A percentile compares a stretch with the other conserved stretches of the same genome.
These are phyloP conservation scores for Coniochaeta prunicola DNA, from an alignment of 2,329 filamentous ascomycete species.

Conservation along the genomic window DNA sequence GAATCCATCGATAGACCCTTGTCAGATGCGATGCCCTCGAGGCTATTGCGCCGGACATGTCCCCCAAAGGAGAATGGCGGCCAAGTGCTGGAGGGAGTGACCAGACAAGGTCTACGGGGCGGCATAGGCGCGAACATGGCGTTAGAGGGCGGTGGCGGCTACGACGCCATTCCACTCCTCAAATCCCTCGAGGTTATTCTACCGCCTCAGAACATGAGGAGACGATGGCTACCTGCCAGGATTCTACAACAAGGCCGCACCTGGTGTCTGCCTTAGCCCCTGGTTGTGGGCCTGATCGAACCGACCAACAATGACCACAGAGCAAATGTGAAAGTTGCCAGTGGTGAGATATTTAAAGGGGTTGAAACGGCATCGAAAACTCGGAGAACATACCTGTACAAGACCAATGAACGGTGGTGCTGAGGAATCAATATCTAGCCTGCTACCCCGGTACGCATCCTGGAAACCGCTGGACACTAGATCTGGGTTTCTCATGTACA, in stretches of 20 bases:
- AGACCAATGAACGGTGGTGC: background rate
- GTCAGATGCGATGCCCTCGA: background rate
- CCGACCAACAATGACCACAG: background rate
- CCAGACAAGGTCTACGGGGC: background rate
- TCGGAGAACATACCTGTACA: background rate
- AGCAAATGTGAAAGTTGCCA: background rate
- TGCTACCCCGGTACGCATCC: background rate
- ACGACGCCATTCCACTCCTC: background rate
- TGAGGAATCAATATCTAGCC: background rate
- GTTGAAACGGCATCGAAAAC: background rate
- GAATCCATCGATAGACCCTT: background rate
- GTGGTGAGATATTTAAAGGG: background rate
- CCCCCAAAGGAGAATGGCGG: background rate
- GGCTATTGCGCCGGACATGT: background rate
- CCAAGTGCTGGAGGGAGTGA: background rate
- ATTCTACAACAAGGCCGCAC: background rate
- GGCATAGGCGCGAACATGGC: background rate
- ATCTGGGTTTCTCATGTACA: too few species aligned
- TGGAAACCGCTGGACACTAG: background rate
- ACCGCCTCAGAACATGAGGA: background rate
- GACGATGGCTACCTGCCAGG: background rate
- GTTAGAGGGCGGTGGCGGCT: background rate
- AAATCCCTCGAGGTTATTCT: background rate
- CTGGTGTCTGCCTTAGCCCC: background rate
- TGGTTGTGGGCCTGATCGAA: background rate